These are phyloP conservation scores for Entomophthora muscae DNA, from an alignment of 371 early-diverging fungal species.

Conservation along the genomic window DNA sequence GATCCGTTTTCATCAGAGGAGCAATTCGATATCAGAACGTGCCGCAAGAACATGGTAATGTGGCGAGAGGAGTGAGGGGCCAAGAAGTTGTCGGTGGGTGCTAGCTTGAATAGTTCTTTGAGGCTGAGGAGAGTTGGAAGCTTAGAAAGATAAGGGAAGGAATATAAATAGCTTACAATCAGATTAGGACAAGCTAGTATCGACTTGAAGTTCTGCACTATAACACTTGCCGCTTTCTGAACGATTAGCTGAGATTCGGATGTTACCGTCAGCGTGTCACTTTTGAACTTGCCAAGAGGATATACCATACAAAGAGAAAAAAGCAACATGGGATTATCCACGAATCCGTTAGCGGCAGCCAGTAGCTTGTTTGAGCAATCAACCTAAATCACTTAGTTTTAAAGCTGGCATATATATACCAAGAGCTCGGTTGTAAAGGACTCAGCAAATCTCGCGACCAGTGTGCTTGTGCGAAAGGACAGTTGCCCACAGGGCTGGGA, in stretches of 20 bases:
- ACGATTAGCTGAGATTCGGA: background rate
- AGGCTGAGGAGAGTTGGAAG: background rate
- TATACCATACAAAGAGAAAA: background rate
- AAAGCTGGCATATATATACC: background rate
- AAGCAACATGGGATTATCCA: background rate
- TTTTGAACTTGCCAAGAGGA: background rate
- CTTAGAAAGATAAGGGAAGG: background rate
- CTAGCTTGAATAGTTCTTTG: background rate
- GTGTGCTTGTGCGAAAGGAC: background rate
- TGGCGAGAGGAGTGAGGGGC: background rate
- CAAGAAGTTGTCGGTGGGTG: background rate
- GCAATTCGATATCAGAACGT: background rate
- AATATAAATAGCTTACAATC: background rate
- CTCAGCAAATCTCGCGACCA: background rate
- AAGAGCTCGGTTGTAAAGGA: background rate
- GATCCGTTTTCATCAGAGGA: background rate
- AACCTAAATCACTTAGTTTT: background rate
- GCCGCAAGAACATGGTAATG: background rate
- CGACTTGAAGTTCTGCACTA: background rate
- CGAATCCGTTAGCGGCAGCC: background rate
- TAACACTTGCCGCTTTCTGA: background rate
- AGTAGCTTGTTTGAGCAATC: background rate
- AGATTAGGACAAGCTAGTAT: background rate
- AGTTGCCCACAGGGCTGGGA: background rate
- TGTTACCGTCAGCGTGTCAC: background rate